Evolutionary conservation across 2,329 filamentous ascomycete genomes (phyloP), one percentile per base, ranked within the genome.

Genomic region (Lecanosticta acicola): DNA sequence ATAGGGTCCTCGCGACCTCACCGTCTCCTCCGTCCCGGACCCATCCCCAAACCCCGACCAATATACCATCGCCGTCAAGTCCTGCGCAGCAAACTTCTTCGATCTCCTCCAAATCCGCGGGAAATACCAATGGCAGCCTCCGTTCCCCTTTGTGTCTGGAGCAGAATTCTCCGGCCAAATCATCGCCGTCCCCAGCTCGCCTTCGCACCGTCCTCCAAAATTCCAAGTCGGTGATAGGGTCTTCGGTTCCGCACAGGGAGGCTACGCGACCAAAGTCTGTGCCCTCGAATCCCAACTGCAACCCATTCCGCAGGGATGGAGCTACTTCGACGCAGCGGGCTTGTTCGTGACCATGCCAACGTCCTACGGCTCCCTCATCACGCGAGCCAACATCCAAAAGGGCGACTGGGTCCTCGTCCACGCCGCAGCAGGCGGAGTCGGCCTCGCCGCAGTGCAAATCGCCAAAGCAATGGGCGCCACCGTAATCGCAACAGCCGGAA

Each of bases 51-150:
- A 76, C 7, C 68, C 80, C 24, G 73, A 85, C 62, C 81, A 95
- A 70, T 97, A 96, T 66, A 76, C 94, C 53, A 85, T 97, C 64
- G 79, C 83, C 62, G 85, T 97, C 60, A 86, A 88, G 68, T 87
- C 91, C 38, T 79, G 85, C 0, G 91, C 88, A 16, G 87, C 87
- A 60, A 97, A 97, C 72, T 97, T 97, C 78, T 97, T 96, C 73
- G 91, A 97, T 66, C 85, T 95, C 47, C 80, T 97, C 44, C 91
- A 97, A 65, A 88, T 96, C 62, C 84, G 88, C 62, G 91, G 91
- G 46, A 94, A 94, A 78, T 97, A 97, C 70, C 91, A 97, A 65
- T 78, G 87, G 64, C 90, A 96, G 60, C 89, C 89, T 0, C 81
- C 85, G 0, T 82, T 96, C 39, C 90, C 90, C 24, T 95, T 90